phyloP scores from a whole-genome alignment of 108 stramenopile genomes.

The Skeletonema potamos region DNA sequence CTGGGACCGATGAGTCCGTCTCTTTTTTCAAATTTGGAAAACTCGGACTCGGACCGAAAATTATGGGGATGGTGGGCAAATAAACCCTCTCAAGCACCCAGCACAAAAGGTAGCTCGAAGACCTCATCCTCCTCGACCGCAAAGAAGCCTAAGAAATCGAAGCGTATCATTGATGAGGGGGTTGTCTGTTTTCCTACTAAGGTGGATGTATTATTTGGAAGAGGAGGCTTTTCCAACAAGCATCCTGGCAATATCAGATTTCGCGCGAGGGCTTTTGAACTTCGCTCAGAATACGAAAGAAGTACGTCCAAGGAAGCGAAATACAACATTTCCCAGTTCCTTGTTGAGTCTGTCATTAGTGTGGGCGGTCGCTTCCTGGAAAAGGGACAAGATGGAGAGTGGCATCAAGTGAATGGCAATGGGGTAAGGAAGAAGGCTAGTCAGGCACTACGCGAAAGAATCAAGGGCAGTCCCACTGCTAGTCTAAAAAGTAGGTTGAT shows the following conservation, averaged over 20 bases:
- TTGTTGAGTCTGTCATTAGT: constrained; percentile 31
- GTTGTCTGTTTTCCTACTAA: constrained; percentile 28
- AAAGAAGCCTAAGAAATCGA: constrained; percentile 8
- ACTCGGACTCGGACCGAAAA: too few species aligned
- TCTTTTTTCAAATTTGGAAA: too few species aligned
- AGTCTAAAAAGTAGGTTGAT: background rate
- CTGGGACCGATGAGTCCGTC: too few species aligned
- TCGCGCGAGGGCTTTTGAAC: constrained; percentile 30
- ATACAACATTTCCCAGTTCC: constrained; percentile 24
- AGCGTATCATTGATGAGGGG: constrained; percentile 17
- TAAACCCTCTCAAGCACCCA: background rate
- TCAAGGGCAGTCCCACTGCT: constrained; percentile 5
- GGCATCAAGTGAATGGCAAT: constrained; percentile 45
- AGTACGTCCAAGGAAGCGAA: constrained; percentile 40
- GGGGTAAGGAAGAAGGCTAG: constrained; percentile 46
- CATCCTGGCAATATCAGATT: constrained; percentile 70
- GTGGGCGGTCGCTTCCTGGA: constrained; percentile 37
- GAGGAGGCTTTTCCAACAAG: constrained; percentile 66
- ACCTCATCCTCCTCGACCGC: background rate
- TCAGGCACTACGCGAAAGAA: constrained; percentile 44
- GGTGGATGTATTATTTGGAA: constrained; percentile 69
- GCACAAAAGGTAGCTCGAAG: background rate
- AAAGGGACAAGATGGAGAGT: constrained; percentile 39
- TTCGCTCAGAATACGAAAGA: background rate
- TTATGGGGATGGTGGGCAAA: background rate